Evolutionary conservation across 805 yeast species (phyloP).

Genomic region (Metschnikowia baotianmanensis): DNA sequence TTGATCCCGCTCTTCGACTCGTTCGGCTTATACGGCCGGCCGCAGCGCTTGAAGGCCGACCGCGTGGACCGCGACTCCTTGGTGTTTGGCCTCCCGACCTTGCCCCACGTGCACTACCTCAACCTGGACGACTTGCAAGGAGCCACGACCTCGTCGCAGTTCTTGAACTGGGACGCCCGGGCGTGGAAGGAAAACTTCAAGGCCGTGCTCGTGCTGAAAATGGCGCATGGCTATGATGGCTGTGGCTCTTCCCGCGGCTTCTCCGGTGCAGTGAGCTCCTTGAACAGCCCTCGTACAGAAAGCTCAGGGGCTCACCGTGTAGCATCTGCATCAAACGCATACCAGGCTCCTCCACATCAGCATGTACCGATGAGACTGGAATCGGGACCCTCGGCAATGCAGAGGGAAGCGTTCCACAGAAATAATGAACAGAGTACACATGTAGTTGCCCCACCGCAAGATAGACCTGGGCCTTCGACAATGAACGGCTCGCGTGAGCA

Average conservation of each 20-base stretch:
- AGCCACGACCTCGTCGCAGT: constrained; percentile 24
- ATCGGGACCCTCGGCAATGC: constrained; percentile 1
- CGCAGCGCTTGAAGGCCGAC: constrained; percentile 42
- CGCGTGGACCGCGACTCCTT: constrained; percentile 40
- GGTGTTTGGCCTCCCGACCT: constrained; percentile 47
- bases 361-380: background rate
- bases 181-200: constrained; percentile 35
- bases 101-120: constrained; percentile 44
- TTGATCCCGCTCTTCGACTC: constrained; percentile 41
- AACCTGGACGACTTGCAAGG: constrained; percentile 31
- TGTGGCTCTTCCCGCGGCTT: constrained; percentile 64
- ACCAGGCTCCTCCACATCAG: background rate
- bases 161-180: constrained; percentile 37
- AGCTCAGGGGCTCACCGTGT: constrained; percentile 7
- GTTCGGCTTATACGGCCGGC: constrained; percentile 47
- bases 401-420: background rate
- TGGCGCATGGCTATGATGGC: constrained; percentile 60
- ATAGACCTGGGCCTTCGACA: background rate
- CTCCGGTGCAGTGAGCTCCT: constrained; percentile 56
- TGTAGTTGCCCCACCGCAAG: background rate
- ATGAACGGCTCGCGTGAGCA: constrained; percentile 1
- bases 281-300: constrained; percentile 37
- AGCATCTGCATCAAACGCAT: background rate
- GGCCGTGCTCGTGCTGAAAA: constrained; percentile 30
- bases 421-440: background rate